Base-by-base conservation (phyloP, 139 green algal genomes). In the Deuterostichococcus epilithicus region DNA sequence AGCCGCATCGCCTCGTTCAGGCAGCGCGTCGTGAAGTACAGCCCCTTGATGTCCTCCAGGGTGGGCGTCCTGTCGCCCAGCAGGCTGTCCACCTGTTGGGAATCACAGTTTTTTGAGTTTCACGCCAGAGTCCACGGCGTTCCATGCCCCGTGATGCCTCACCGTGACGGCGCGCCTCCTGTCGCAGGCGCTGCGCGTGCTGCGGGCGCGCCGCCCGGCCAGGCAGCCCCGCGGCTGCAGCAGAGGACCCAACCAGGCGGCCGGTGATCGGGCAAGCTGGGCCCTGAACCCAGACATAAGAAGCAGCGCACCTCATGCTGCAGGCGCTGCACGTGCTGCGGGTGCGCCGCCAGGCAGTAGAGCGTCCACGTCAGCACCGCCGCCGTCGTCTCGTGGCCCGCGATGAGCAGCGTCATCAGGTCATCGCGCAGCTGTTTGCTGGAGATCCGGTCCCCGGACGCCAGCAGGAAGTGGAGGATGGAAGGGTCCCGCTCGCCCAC, bases 401-500 rank as follows among this genome's bases (percentile, higher is more conserved):
- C 95, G 47, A 99, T 97, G 58, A 99, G 92, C 88, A 99, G 81
- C 0, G 95, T 98, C 95, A 99, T 98, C 33, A 99, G 85, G 85
- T 99, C 95, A 77, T 99, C 95, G 1, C 95, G 85, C 78, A 99
- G 89, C 90, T 98, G 95, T 86, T 98, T 97, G 88, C 81, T 92
- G n/a, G 84, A 92, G 80, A 98, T 94, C 74, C 95, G 72, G 42
- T 91, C 88, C 15, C 90, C 89, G 18, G 82, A 87, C 13, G 93
- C 94, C 23, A 99, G 82, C 74, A 99, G 88, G 84, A 98, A 99
- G 83, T 95, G 93, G 75, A 99, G 91, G 78, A 99, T 98, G 76
- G 87, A 95, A 36, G 92, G 95, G 84, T 98, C 95, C 4, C 76
- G 76, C 70, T 91, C 86, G n/a, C 84, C 90, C 44, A 98, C 77